Base-by-base conservation (phyloP, 495 filamentous ascomycete species). In the Cladorrhinum samala region DNA sequence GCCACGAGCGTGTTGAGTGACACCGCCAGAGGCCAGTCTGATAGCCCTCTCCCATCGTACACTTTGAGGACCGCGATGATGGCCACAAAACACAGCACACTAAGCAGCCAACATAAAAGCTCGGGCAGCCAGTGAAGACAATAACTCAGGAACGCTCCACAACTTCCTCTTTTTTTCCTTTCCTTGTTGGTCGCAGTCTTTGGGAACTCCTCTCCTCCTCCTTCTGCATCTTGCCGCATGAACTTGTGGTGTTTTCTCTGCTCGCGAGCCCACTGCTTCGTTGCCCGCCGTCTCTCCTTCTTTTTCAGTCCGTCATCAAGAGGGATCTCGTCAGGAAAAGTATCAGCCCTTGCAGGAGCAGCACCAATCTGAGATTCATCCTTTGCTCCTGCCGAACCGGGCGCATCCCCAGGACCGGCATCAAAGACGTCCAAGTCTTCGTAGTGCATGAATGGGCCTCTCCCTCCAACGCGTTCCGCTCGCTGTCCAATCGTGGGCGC, bases 1-100 rank as follows among this genome's bases (percentile, higher is more conserved):
- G 74, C 75, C 0, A 80, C 45, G 20, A 79, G 49, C 1, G 75
- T 64, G 57, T 78, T 78, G 38, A 78, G 68, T 1, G 72, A 74
- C 33, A 79, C 72, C 14, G 64, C 62, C 45, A 75, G 58, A 1
- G 73, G 73, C 72, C 71, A 77, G 17, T 71, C 65, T 0, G 70
- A 59, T 48, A 74, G 56, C n/a, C 64, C 56, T 18, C 61, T 54
- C 20, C 69, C 68, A 33, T 79, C 67, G 40, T 69, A 77, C 1
- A 57, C 47, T 39, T 58, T 65, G 39, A 76, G 60, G 3, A 72
- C 60, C 5, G 62, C 57, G 18, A 71, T 52, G 14, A 75, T 70
- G 2, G 60, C 63, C 6, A 58, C 56, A 3, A 65, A 36, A 30
- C 58, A 63, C 9, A 58, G 40, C 14, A 65, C 25, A 41, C 65